phyloP scores from a whole-genome alignment of 176 grass and related monocot species.

The Thinopyrum elongatum region DNA sequence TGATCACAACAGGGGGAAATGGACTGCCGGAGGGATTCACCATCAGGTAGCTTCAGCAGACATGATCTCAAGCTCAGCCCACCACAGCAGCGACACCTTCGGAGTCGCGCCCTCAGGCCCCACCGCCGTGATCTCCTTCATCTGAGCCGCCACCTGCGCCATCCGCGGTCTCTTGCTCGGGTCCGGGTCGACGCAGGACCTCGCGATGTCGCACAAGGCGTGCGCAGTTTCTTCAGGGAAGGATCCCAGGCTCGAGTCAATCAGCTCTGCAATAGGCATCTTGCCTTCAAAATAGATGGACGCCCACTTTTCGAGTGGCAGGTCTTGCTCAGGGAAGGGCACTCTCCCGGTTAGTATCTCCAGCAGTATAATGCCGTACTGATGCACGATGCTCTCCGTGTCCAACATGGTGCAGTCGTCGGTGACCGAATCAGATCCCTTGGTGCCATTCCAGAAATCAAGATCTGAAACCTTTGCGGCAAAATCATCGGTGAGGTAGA shows the following conservation, averaged over 20 bases:
- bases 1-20: not conserved
- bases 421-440: not conserved
- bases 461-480: constrained; percentile 71
- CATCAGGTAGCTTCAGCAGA: constrained; percentile 4
- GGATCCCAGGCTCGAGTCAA: constrained; percentile 42
- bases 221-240: constrained; percentile 28
- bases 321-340: constrained; percentile 36
- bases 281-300: constrained; percentile 28
- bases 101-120: constrained; percentile 68
- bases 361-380: constrained; percentile 61
- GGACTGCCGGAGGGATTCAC: not conserved
- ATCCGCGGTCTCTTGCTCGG: constrained; percentile 57
- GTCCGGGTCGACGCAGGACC: constrained; percentile 50
- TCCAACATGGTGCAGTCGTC: not conserved
- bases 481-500: constrained; percentile 77
- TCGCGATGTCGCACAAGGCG: constrained; percentile 54
- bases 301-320: constrained; percentile 27
- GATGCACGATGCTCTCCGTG: constrained; percentile 36
- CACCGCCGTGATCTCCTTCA: constrained; percentile 63
- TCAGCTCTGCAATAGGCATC: constrained; percentile 46
- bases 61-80: constrained; percentile 95
- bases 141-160: constrained; percentile 38
- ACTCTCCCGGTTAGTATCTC: constrained; percentile 66
- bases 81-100: constrained; percentile 86
- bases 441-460: constrained; percentile 42